phyloP scores from a whole-genome alignment of 306 rosid species.

The Ormosia emarginata region DNA sequence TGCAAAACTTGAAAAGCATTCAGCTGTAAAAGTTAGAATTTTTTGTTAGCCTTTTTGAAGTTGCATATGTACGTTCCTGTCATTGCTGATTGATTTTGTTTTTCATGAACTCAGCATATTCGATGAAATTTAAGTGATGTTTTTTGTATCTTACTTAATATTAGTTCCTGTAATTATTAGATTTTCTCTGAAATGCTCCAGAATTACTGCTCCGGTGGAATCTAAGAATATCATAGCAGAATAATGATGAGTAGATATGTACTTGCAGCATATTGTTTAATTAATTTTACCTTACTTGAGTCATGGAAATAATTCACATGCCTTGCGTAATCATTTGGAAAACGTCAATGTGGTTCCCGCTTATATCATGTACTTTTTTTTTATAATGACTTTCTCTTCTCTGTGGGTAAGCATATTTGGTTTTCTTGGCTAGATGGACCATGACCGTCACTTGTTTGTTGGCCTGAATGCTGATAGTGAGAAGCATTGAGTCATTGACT shows the following conservation, averaged over 20 bases:
- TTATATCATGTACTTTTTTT: background rate
- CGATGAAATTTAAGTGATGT: background rate
- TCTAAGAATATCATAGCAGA: background rate
- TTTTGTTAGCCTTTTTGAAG: conserved; percentile 1
- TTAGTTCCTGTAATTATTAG: background rate
- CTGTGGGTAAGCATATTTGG: background rate
- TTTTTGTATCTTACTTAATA: background rate
- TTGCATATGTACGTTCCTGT: background rate
- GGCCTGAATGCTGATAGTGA: background rate
- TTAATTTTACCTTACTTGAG: background rate
- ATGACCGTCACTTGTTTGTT: background rate
- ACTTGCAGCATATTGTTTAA: background rate
- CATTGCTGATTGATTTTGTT: background rate
- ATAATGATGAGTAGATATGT: background rate
- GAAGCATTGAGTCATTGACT: background rate
- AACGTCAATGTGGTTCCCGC: background rate
- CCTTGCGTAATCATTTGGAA: background rate
- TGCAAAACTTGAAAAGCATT: conserved; percentile 79
- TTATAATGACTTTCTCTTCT: background rate
- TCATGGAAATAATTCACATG: background rate
- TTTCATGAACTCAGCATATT: background rate
- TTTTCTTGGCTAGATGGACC: background rate
- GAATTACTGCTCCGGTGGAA: background rate
- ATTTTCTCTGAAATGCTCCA: background rate
- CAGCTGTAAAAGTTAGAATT: conserved; percentile 72